Evolutionary conservation across 176 grass and related monocot genomes (phyloP).

Genomic region (Phoenix roebelenii): DNA sequence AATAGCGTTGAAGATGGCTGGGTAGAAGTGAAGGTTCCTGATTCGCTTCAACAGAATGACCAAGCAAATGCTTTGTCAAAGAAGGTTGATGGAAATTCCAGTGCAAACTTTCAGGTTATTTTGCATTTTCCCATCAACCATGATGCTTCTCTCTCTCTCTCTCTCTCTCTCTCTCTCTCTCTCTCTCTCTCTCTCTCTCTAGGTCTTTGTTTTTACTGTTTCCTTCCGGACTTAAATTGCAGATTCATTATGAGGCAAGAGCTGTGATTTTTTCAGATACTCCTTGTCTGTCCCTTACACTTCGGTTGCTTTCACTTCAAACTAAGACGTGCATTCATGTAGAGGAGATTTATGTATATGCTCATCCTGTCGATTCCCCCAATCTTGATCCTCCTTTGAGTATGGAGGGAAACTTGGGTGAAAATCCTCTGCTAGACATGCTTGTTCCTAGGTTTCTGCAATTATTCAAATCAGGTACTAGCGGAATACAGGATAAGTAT

Average conservation of each 20-base stretch:
- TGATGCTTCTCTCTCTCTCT: too few species aligned
- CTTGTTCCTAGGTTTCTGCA: slow-evolving; percentile 69
- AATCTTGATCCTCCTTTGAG: slow-evolving; percentile 15
- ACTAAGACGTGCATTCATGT: slow-evolving; percentile 70
- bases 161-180: too few species aligned
- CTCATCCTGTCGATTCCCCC: slow-evolving; percentile 46
- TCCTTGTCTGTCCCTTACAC: slow-evolving; percentile 58
- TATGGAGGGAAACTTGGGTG: slow-evolving; percentile 34
- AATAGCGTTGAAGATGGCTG: slow-evolving; percentile 67
- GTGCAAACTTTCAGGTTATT: slow-evolving; percentile 32
- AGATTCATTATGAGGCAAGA: slow-evolving; percentile 90
- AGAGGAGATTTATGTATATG: slow-evolving; percentile 84
- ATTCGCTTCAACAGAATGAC: slow-evolving; percentile 24
- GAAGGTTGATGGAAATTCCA: slow-evolving; percentile 19
- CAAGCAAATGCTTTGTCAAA: slow-evolving; percentile 19
- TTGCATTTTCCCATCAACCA: not conserved
- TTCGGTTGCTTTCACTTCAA: slow-evolving; percentile 77
- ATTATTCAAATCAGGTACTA: slow-evolving; percentile 53
- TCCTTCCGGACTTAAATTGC: slow-evolving; percentile 18
- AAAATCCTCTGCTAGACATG: slow-evolving; percentile 76
- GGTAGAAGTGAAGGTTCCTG: slow-evolving; percentile 66
- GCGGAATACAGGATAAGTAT: slow-evolving; percentile 41
- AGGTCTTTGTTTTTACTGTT: slow-evolving; percentile 6
- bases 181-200: too few species aligned
- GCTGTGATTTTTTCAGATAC: slow-evolving; percentile 93